Conservation (phyloP, 345 rosid genomes). For the Rhizophora apiculata region DNA sequence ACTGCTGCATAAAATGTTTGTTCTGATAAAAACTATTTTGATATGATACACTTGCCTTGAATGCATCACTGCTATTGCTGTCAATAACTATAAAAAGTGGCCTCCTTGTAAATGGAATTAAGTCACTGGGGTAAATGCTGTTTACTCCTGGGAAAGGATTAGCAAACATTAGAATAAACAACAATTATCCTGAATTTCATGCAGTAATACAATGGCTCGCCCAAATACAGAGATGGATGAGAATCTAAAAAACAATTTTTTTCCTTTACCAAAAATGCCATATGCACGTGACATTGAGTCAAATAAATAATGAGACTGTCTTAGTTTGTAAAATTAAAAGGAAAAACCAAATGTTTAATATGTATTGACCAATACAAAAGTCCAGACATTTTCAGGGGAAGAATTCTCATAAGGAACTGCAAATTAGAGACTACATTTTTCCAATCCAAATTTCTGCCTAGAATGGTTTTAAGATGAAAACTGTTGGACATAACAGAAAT, state of each 20-base stretch:
- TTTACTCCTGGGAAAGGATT: conserved; percentile 56
- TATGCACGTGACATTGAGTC: too few relatives aligned
- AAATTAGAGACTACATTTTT: background rate
- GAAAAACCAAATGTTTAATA: background rate
- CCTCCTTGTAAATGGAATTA: conserved; percentile 87
- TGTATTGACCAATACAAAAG: background rate
- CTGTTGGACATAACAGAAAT: background rate
- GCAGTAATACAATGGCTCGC: background rate
- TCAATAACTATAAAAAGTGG: conserved; percentile 79
- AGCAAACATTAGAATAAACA: conserved; percentile 17
- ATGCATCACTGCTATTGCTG: conserved; percentile 68
- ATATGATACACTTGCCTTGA: conserved; percentile 48
- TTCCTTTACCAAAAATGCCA: too few relatives aligned
- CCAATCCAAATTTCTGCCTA: background rate
- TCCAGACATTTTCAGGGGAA: background rate
- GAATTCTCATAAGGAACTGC: background rate
- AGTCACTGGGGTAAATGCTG: conserved; percentile 76
- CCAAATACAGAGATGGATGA: background rate
- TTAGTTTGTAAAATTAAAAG: background rate
- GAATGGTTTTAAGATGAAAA: background rate
- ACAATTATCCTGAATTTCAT: background rate
- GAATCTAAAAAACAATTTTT: too few relatives aligned
- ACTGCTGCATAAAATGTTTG: background rate
- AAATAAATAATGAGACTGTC: background rate
- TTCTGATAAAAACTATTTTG: conserved; percentile 13